phyloP scores from a whole-genome alignment of 2,329 filamentous ascomycete genomes.

The Ciborinia camelliae region DNA sequence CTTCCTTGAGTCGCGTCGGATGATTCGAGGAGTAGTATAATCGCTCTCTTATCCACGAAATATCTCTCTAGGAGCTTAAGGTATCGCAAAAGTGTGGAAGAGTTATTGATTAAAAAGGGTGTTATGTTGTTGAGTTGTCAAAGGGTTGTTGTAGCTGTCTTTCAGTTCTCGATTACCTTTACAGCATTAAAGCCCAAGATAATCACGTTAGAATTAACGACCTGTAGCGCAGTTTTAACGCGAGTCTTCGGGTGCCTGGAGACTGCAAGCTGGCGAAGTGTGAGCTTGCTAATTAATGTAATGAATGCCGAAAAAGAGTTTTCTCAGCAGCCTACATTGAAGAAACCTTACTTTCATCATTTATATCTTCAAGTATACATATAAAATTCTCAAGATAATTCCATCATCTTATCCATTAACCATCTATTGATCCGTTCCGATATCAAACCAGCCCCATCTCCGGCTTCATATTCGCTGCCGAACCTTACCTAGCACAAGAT shows the following conservation, averaged over 20 bases:
- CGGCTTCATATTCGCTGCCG: neutral
- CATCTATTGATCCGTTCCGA: neutral
- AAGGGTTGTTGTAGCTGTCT: slow-evolving; percentile 16
- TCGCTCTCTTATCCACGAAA: neutral
- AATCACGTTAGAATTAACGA: slow-evolving; percentile 12
- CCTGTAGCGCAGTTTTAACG: slow-evolving; percentile 12
- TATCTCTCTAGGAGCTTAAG: neutral
- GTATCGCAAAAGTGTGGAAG: neutral
- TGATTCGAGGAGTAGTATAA: neutral
- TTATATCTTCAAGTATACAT: neutral
- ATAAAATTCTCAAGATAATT: neutral
- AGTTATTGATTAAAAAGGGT: slow-evolving; percentile 5
- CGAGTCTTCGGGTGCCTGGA: slow-evolving; percentile 20
- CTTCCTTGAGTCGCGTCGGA: slow-evolving; percentile 4
- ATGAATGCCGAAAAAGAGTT: neutral
- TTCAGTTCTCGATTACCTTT: slow-evolving; percentile 16
- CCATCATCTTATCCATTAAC: neutral
- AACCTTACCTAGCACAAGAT: slow-evolving; percentile 2
- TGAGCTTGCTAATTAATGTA: neutral
- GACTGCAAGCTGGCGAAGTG: slow-evolving; percentile 7
- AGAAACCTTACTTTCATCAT: neutral
- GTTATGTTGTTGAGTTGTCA: slow-evolving; percentile 13
- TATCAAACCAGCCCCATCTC: neutral
- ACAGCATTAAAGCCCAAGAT: slow-evolving; percentile 19
- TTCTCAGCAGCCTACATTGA: neutral